A percentile compares a stretch with the other conserved stretches of the same genome.
Evolutionary conservation across 495 filamentous ascomycete species (phyloP).

Genomic region (Aspergillus sclerotioniger): DNA sequence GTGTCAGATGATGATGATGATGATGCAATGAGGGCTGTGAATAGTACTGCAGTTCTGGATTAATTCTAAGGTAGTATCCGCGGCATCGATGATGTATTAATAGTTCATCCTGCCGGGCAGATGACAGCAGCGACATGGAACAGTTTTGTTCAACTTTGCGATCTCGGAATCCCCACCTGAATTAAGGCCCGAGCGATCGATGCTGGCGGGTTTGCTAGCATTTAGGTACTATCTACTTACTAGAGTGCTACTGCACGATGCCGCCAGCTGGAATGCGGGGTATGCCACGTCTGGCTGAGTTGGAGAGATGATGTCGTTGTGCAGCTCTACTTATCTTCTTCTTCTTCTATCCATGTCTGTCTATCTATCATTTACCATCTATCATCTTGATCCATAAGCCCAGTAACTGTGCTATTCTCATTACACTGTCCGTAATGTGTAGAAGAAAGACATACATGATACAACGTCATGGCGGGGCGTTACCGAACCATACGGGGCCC

Average conservation of each 20-base stretch:
- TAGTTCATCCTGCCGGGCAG: background rate
- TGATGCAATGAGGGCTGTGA: background rate
- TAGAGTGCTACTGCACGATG: constrained; percentile 1
- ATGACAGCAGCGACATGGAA: too few relatives aligned
- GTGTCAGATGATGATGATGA: constrained; percentile 18
- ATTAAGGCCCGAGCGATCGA: background rate
- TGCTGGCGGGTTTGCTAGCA: background rate
- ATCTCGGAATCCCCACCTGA: background rate
- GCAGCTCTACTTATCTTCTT: background rate
- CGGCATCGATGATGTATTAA: background rate
- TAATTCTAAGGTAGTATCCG: background rate
- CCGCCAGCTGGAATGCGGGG: constrained; percentile 7
- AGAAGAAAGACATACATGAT: too few relatives aligned
- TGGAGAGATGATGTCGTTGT: background rate
- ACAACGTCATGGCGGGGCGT: too few relatives aligned
- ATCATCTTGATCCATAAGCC: too few relatives aligned
- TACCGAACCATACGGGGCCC: too few relatives aligned
- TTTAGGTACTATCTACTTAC: too few relatives aligned
- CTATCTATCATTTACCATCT: too few relatives aligned
- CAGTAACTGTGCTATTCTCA: too few relatives aligned
- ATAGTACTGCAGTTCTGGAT: too few relatives aligned
- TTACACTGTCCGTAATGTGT: too few relatives aligned
- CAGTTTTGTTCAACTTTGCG: background rate
- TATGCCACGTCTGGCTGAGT: background rate
- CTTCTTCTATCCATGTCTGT: too few relatives aligned